These are phyloP conservation scores for Pichia nanzhaoensis DNA, from an alignment of 805 yeast species.

Conservation along the genomic window DNA sequence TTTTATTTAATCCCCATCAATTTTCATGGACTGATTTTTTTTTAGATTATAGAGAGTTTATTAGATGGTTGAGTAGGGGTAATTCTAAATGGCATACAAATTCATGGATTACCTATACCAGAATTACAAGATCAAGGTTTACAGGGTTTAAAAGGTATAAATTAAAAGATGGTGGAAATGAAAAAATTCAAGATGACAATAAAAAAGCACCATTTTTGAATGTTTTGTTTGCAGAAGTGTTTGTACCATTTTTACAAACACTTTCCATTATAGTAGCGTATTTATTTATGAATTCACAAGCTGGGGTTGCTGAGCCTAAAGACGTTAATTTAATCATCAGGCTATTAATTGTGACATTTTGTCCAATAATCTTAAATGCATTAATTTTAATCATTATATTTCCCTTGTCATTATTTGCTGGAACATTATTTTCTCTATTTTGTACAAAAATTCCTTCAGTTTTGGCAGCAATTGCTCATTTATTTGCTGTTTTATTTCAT, in stretches of 20 bases:
- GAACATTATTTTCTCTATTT: constrained; percentile 32
- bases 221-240: constrained; percentile 70
- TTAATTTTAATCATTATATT: constrained; percentile 30
- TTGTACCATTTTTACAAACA: constrained; percentile 66
- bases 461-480: constrained; percentile 37
- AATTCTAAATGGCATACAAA: constrained; percentile 57
- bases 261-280: constrained; percentile 66
- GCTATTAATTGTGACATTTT: constrained; percentile 43
- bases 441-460: constrained; percentile 31
- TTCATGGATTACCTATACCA: constrained; percentile 76
- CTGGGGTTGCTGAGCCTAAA: constrained; percentile 55
- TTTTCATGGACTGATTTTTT: constrained; percentile 42
- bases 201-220: constrained; percentile 75
- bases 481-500: constrained; percentile 29
- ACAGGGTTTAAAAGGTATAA: constrained; percentile 86
- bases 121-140: constrained; percentile 75
- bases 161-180: constrained; percentile 59
- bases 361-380: constrained; percentile 42
- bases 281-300: constrained; percentile 78
- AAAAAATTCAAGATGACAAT: constrained; percentile 34
- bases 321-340: constrained; percentile 57
- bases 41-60: constrained; percentile 41
- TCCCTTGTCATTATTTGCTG: constrained; percentile 32
- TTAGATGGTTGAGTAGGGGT: constrained; percentile 78
- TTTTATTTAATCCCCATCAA: constrained; percentile 49